Evolutionary conservation across 2,329 filamentous ascomycete species (phyloP), one percentile per base, ranked within the genome.

Genomic region (Aspergillus fijiensis): DNA sequence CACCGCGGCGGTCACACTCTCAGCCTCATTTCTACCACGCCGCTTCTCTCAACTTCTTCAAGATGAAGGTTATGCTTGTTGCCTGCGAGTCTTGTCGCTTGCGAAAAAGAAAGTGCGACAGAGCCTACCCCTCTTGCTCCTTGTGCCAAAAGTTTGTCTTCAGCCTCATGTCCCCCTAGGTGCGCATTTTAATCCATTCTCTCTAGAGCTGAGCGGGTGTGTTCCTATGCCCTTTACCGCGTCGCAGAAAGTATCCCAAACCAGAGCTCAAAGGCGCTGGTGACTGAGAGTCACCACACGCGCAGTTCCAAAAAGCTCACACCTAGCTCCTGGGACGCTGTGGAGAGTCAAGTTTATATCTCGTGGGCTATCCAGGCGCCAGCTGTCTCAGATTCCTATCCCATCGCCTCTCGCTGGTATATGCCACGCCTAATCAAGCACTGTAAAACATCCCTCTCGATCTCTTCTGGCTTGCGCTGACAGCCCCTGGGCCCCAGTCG

Each of bases 41-140:
- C 27, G 27, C 27, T 3, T 6, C 27, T 29, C 27, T 29, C 27
- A 29, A 3, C 27, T 2, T 29, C 7, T 29, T 29, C 33, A 16
- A 16, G 12, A 54, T 39, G 35, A 54, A 45, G 58, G 39, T 23
- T 19, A 55, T 60, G 53, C 48, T 53, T 9, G 16, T 47, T 3
- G 58, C 58, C 10, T 60, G 58, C 31, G 58, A 60, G 10, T 39
- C 53, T 10, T 60, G 58, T n/a, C 58, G 58, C 14, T 21, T 25
- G 35, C 33, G 39, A 4, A 60, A 60, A 29, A 19, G 53, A 10
- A 56, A 42, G 25, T 60, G 58, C 27, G 53, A 60, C n/a, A 53
- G 58, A 25, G 29, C 16, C 4, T 21, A 52, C 16, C 58, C 58
- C 1, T 33, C 19, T 19, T 60, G 58, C 25, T 27, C 49, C 14